A percentile compares a stretch with the other conserved stretches of the same genome.
phyloP scores from a whole-genome alignment of 2,329 filamentous ascomycete species.

The Ceratocystis ficicola region DNA sequence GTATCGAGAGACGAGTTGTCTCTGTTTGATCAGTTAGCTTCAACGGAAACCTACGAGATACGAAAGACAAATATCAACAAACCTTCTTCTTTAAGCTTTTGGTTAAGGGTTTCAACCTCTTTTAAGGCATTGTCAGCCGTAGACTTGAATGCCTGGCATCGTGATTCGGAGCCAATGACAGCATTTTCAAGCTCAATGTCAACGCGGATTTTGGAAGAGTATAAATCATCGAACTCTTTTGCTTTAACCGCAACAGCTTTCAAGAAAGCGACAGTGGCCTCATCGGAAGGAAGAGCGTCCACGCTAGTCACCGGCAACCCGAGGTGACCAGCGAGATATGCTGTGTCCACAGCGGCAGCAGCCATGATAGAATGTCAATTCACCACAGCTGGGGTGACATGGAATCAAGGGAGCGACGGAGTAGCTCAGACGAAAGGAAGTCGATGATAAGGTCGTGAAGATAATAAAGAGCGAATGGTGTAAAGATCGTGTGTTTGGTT shows the following conservation, averaged over 20 bases:
- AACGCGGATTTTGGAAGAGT: conserved; percentile 74
- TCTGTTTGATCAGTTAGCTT: conserved; percentile 41
- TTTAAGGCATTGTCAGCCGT: conserved; percentile 72
- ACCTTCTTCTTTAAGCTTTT: conserved; percentile 77
- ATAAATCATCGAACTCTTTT: conserved; percentile 68
- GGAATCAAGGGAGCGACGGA: background rate
- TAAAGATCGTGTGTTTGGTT: background rate
- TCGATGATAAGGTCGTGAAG: background rate
- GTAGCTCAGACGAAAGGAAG: background rate
- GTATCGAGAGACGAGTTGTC: conserved; percentile 58
- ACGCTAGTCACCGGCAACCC: conserved; percentile 54
- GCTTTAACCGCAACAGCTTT: conserved; percentile 65
- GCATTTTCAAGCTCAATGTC: conserved; percentile 91
- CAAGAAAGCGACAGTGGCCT: conserved; percentile 66
- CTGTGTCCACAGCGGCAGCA: conserved; percentile 48
- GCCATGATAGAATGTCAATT: conserved; percentile 30
- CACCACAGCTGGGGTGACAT: conserved; percentile 13
- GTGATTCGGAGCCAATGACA: conserved; percentile 69
- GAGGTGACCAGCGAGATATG: conserved; percentile 61
- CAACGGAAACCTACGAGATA: background rate
- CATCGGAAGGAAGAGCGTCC: conserved; percentile 48
- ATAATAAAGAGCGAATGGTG: background rate
- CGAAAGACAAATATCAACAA: conserved; percentile 25
- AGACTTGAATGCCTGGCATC: conserved; percentile 67
- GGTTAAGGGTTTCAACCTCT: conserved; percentile 68